Base-by-base conservation (phyloP, 768 basidiomycete species). In the Pleurotus platypus region DNA sequence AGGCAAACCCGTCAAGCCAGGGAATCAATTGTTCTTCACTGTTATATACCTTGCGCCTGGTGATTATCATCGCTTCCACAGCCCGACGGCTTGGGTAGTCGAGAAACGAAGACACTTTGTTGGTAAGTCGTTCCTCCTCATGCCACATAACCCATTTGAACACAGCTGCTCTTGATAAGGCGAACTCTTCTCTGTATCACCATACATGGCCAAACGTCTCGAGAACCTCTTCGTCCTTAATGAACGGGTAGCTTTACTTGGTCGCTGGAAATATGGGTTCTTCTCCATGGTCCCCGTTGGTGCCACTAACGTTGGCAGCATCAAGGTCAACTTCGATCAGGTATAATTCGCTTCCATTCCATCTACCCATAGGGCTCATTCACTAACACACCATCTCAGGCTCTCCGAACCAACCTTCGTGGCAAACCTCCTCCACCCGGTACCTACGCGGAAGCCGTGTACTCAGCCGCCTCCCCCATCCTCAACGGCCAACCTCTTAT, bases 11-110 rank as follows among this genome's bases (percentile, higher is more conserved):
- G 75, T 87, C 45, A 82, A 83, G 60, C 82, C 87, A 2, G 93
- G 92, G 12, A 89, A 98, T 67, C 80, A 85, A 15, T 83, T 98
- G 20, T 97, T 85, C 74, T 99, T 98, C 70, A 75, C 89, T 20
- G 97, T 99, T 63, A 89, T 99, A 58, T 99, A 98, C 74, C 89
- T 99, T 56, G 97, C 96, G 0, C 97, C 97, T 1, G 96, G 97
- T 1, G 97, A 99, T 68, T 98, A 98, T 70, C 96, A 99, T 66
- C 85, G 96, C 13, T 99, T 97, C 82, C 97, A 99, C 70, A 89
- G 86, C 50, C 96, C 97, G 1, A 87, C 94, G 0, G 86, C 91
- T 5, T 98, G 97, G 97, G 94, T 99, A 4, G 96, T 98, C 15
- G 95, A 99, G 77, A 90, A 90, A 66, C 75, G 97, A 59, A 74